Evolutionary conservation across 2,329 filamentous ascomycete species (phyloP).

Genomic region (Raffaelea albimanens): DNA sequence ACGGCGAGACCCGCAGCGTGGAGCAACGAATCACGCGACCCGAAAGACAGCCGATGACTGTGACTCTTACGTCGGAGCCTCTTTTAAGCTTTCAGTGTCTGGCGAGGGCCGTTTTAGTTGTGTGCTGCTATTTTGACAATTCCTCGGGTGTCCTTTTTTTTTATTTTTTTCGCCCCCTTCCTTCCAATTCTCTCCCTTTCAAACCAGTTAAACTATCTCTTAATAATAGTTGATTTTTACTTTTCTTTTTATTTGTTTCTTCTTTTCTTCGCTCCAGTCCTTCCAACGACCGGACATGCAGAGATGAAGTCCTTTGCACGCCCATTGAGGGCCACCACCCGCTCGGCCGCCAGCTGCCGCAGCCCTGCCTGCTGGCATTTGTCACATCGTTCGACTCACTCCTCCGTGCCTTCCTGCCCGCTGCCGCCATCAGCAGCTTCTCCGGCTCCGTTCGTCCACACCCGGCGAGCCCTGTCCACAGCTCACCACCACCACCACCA

Average conservation of each 20-base stretch:
- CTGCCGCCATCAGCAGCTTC: too few relatives aligned
- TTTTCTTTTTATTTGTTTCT: background rate
- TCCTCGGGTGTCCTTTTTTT: too few relatives aligned
- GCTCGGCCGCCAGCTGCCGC: slow-evolving; percentile 15
- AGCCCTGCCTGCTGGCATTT: too few relatives aligned
- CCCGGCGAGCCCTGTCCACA: background rate
- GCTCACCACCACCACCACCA: slow-evolving; percentile 29
- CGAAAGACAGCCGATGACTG: background rate
- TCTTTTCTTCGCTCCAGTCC: background rate
- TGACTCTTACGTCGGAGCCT: background rate
- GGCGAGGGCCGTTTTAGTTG: too few relatives aligned
- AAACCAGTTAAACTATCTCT: too few relatives aligned
- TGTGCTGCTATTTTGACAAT: too few relatives aligned
- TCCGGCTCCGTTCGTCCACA: background rate
- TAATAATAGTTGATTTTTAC: background rate
- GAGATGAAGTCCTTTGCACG: slow-evolving; percentile 32
- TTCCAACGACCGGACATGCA: slow-evolving; percentile 25
- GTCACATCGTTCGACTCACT: background rate
- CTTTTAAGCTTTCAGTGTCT: background rate
- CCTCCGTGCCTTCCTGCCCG: too few relatives aligned
- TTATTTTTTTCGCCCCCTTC: background rate
- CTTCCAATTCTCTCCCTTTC: too few relatives aligned
- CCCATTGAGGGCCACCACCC: slow-evolving; percentile 27
- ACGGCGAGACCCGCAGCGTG: background rate
- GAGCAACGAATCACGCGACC: background rate